Percentiles rank a stretch among this genome's conserved stretches.
Evolutionary conservation across 164 flowering plant species (phyloP).

Genomic region (Magnolia sinica): DNA sequence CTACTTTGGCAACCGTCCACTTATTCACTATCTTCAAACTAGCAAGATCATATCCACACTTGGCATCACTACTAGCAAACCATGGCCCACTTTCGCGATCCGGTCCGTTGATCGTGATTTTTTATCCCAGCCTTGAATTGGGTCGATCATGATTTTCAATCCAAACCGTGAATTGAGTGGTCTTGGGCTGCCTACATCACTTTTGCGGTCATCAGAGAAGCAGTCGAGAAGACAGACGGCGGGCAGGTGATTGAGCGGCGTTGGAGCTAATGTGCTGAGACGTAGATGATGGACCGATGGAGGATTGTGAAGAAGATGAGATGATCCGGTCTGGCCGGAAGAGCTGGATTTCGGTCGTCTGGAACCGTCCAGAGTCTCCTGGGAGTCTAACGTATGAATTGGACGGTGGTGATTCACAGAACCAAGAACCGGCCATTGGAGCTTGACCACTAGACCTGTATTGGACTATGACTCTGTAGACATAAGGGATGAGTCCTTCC

Average conservation of each 20-base stretch:
- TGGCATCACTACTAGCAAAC: background rate
- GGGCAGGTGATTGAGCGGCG: slow-evolving; percentile 5
- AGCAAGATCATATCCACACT: background rate
- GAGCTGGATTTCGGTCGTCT: slow-evolving; percentile 35
- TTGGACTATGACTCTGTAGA: slow-evolving; percentile 65
- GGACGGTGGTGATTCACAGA: slow-evolving; percentile 59
- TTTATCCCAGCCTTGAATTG: background rate
- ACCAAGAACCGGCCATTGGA: slow-evolving; percentile 26
- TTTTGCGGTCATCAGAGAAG: slow-evolving; percentile 4
- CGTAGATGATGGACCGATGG: slow-evolving; percentile 23
- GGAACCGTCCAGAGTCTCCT: slow-evolving; percentile 74
- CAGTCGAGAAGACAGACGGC: slow-evolving; percentile 4
- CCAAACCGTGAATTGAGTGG: background rate
- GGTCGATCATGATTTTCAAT: background rate
- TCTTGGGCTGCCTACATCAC: background rate
- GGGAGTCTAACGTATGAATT: slow-evolving; percentile 62
- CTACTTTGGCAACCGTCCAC: slow-evolving; percentile 8
- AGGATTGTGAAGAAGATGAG: slow-evolving; percentile 28
- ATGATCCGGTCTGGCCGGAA: slow-evolving; percentile 29
- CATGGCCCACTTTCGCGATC: background rate
- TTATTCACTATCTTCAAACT: slow-evolving; percentile 7
- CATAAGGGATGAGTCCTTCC: slow-evolving; percentile 87
- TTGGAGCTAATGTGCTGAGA: slow-evolving; percentile 3
- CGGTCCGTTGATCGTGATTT: background rate
- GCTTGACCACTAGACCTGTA: slow-evolving; percentile 45